Evolutionary conservation across 2,329 filamentous ascomycete genomes (phyloP), one percentile per base, ranked within the genome.

Genomic region (Aspergillus sp.): DNA sequence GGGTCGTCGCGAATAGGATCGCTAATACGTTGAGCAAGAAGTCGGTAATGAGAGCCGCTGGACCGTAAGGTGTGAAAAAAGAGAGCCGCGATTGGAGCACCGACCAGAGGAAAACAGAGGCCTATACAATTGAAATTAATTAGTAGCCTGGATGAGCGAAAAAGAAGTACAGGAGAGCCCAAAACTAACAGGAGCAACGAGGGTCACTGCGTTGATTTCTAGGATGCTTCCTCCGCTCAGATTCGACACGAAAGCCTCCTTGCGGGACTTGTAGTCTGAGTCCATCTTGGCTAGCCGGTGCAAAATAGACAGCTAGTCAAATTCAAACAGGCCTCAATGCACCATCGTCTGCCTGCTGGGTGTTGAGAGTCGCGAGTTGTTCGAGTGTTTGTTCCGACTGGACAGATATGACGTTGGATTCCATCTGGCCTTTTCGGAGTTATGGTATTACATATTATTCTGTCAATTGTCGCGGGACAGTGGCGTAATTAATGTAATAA

Each of bases 211-310:
- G 73, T 93, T 93, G 78, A 99, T 93, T 73, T 99, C 95, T 65
- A 83, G 79, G 60, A 96, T 87, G 33, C 86, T 84, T 58, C 95
- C 91, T 41, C 95, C 95, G 6, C 89, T 87, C 31, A 96, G 85
- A 73, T 92, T 90, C 55, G 93, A 96, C 70, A 99, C 95, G 74
- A 96, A 96, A 71, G 91, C 91, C 80, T 96, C 93, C 79, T 99
- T 99, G 66, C 89, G 83, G 69, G 89, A 85, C 78, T 97, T 99
- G 81, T 97, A 96, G 76, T 83, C 88, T 53, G 70, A 64, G 44
- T 74, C 71, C 75, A 75, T 75, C 8, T 51, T 68, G 39, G 51
- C 27, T 46, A 17, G 41, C 40, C 24, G 23, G 33, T n/a, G 39
- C 14, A 40, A 45, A 12, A 12, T 31, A 33, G 39, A 45, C 31